phyloP scores from a whole-genome alignment of 495 filamentous ascomycete species.

The Xylaria acuta region DNA sequence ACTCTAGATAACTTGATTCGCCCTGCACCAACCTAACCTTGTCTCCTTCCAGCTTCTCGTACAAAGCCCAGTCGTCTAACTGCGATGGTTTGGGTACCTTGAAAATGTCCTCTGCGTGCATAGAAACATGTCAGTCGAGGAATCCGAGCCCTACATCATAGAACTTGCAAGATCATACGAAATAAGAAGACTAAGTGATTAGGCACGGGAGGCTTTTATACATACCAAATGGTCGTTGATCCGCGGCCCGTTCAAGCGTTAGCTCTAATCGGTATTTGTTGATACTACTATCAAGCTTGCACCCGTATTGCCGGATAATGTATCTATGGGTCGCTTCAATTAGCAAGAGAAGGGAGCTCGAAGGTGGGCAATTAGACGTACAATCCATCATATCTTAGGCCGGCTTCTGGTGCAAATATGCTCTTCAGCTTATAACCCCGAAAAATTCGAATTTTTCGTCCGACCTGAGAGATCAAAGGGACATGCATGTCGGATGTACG shows the following conservation, averaged over 20 bases:
- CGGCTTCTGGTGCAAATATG: slow-evolving; percentile 50
- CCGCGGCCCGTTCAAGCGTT: slow-evolving; percentile 41
- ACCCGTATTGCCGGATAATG: slow-evolving; percentile 48
- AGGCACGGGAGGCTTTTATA: too few species aligned
- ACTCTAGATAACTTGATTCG: slow-evolving; percentile 36
- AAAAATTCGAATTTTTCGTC: slow-evolving; percentile 51
- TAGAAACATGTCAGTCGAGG: too few species aligned
- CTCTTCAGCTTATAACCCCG: slow-evolving; percentile 51
- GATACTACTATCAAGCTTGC: slow-evolving; percentile 38
- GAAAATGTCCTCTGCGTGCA: slow-evolving; percentile 38
- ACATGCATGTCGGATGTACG: slow-evolving; percentile 44
- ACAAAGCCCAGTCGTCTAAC: slow-evolving; percentile 54
- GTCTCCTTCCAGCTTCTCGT: slow-evolving; percentile 47
- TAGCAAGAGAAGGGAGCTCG: background rate
- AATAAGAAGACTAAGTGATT: too few species aligned
- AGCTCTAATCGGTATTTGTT: slow-evolving; percentile 44
- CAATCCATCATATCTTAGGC: slow-evolving; percentile 59
- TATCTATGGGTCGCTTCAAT: slow-evolving; percentile 16
- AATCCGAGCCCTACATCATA: too few species aligned
- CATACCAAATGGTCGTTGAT: slow-evolving; percentile 41
- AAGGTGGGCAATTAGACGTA: slow-evolving; percentile 36
- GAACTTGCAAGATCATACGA: too few species aligned
- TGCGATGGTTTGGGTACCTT: slow-evolving; percentile 52
- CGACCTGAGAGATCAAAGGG: slow-evolving; percentile 45
- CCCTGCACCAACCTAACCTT: slow-evolving; percentile 38